Evolutionary conservation across 2,329 filamentous ascomycete genomes (phyloP).

Genomic region (Fusarium graminum): DNA sequence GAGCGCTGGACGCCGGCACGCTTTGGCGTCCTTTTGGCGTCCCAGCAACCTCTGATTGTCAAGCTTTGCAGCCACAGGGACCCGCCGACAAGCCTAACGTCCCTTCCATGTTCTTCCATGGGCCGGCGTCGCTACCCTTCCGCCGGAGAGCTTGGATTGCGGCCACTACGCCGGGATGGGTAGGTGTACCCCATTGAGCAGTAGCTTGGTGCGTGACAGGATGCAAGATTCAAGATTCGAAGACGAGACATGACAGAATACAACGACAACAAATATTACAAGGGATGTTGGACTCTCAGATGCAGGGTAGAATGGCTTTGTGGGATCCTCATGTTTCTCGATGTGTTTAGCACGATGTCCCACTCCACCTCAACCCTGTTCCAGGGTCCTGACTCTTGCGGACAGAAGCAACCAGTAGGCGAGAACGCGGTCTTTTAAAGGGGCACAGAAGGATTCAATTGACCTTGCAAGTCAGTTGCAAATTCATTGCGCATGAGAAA

Average conservation of each 20-base stretch:
- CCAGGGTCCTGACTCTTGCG: conserved; percentile 19
- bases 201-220: conserved; percentile 32
- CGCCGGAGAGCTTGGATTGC: conserved; percentile 41
- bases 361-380: conserved; percentile 18
- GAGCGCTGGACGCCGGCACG: conserved; percentile 40
- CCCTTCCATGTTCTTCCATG: conserved; percentile 46
- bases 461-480: conserved; percentile 5
- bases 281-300: conserved; percentile 5
- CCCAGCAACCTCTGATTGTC: conserved; percentile 28
- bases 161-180: conserved; percentile 46
- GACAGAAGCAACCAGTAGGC: conserved; percentile 9
- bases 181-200: conserved; percentile 43
- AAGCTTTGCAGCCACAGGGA: conserved; percentile 30
- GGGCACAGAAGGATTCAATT: conserved; percentile 18
- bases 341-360: conserved; percentile 23
- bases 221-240: conserved; percentile 15
- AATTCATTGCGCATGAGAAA: conserved; percentile 2
- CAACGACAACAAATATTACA: conserved; percentile 9
- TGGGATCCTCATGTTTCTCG: conserved; percentile 18
- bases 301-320: conserved; percentile 1
- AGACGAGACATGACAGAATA: conserved; percentile 17
- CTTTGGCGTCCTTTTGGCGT: conserved; percentile 29
- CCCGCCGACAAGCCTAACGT: conserved; percentile 34
- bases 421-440: conserved; percentile 7
- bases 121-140: conserved; percentile 45